Evolutionary conservation across 768 basidiomycete genomes (phyloP).

Genomic region (Cyclocybe aegerita): DNA sequence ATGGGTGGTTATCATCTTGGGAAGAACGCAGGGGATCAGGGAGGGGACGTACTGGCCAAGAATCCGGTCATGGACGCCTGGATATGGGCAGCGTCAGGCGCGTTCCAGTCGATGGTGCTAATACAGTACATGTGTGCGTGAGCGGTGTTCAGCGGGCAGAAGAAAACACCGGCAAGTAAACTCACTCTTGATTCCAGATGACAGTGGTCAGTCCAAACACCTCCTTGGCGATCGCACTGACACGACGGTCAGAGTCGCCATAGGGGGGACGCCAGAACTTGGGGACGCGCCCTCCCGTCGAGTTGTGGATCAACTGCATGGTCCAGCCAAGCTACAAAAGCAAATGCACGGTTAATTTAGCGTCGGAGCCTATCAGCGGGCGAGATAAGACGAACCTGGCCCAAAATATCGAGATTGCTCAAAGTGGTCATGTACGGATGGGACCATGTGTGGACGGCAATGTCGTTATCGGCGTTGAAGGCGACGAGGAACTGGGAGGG

Average conservation of each 20-base stretch:
- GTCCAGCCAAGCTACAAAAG: constrained; percentile 76
- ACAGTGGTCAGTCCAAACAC: constrained; percentile 82
- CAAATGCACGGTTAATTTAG: not conserved
- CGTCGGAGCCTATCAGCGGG: not conserved
- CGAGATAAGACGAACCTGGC: constrained; percentile 40
- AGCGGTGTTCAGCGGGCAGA: not conserved
- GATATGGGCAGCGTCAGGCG: constrained; percentile 44
- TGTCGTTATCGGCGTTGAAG: constrained; percentile 44
- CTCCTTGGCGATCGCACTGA: constrained; percentile 81
- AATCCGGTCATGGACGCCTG: constrained; percentile 51
- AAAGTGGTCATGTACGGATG: constrained; percentile 84
- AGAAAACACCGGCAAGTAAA: not conserved
- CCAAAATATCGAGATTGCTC: constrained; percentile 66
- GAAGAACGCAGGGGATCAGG: not conserved
- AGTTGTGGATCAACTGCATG: constrained; percentile 74
- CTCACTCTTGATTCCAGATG: constrained; percentile 89
- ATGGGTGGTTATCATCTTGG: not conserved
- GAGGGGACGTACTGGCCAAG: constrained; percentile 43
- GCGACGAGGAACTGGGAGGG: constrained; percentile 55
- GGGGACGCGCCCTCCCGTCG: constrained; percentile 70
- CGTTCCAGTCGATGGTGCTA: constrained; percentile 80
- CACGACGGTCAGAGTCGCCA: constrained; percentile 82
- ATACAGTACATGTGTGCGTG: constrained; percentile 1
- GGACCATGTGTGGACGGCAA: constrained; percentile 64
- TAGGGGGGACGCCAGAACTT: constrained; percentile 88